Evolutionary conservation across 2,329 filamentous ascomycete genomes (phyloP), one percentile per base, ranked within the genome.

Genomic region (Colletotrichum nymphaeae): DNA sequence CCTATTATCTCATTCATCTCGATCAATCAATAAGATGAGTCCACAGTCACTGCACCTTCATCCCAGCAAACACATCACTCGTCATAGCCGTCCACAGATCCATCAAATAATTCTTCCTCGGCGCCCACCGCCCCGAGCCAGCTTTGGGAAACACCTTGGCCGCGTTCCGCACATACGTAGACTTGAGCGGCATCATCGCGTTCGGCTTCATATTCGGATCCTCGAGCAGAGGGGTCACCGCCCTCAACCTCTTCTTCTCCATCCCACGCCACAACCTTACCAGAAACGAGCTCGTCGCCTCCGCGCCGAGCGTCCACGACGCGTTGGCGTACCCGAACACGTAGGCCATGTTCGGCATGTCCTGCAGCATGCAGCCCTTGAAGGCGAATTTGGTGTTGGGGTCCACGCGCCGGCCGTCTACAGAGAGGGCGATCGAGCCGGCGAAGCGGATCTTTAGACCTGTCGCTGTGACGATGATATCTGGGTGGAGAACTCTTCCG

Each of bases 391-490:
- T 86, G 1, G 84, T 80, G 0, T 82, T 75, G 28, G 87, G 76
- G 12, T 86, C 77, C 53, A 90, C 75, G 0, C 80, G 78, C 22
- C 82, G 75, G 6, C 86, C 87, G 74, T 93, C 89, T 7, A 93
- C 81, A 1, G 78, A 77, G 14, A 92, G 75, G 2, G 82, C 78
- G 37, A 89, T 86, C 24, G 85, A 84, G 28, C 90, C 90, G 1
- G 86, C 88, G 49, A 93, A 83, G 11, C 84, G 79, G 56, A 93
- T 79, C 65, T 86, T 86, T 2, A 93, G 84, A 0, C 92, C 92
- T 0, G 92, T 93, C 0, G 92, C 92, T 0, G 91, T 92, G 67
- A 93, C 83, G 75, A 93, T 91, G 69, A 90, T 85, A 76, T 93
- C 91, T 0, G 91, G 87, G 14, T 86, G 78, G 0, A 93, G 78